Percentiles rank a stretch among this genome's conserved stretches.
phyloP scores from a whole-genome alignment of 2,329 filamentous ascomycete genomes.

The Talaromyces atroroseus region DNA sequence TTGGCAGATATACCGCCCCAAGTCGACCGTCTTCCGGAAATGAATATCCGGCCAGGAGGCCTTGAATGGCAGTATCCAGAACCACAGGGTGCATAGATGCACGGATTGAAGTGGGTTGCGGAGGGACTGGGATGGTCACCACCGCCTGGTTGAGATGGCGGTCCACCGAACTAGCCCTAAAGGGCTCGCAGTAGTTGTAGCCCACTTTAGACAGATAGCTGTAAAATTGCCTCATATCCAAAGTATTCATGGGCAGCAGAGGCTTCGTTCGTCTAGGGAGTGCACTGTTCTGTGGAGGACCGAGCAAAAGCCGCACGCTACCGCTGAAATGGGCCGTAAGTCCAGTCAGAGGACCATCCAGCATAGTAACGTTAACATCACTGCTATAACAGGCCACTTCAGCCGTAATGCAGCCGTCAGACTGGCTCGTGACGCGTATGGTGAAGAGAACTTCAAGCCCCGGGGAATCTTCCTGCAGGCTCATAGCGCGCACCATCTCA shows the following conservation, averaged over 20 bases:
- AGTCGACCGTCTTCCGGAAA: conserved; percentile 19
- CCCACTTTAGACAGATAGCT: conserved; percentile 20
- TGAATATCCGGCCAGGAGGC: conserved; percentile 16
- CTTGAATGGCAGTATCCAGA: not conserved
- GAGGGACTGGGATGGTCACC: not conserved
- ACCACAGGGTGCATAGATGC: not conserved
- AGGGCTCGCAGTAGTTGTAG: conserved; percentile 23
- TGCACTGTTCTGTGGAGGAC: not conserved
- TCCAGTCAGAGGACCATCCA: not conserved
- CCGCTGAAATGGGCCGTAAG: not conserved
- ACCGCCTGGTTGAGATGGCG: conserved; percentile 12
- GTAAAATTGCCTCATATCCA: conserved; percentile 24
- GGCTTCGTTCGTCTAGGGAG: not conserved
- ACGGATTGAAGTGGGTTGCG: not conserved
- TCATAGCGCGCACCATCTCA: not conserved
- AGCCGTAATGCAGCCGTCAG: not conserved
- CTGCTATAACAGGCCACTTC: not conserved
- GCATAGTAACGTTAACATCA: not conserved
- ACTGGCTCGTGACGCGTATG: not conserved
- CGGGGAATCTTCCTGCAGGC: not conserved
- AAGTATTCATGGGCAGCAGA: not conserved
- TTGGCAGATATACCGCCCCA: conserved; percentile 19
- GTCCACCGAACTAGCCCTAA: conserved; percentile 14
- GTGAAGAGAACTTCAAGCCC: not conserved
- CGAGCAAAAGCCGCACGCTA: not conserved